Percentiles rank a stretch among this genome's conserved stretches.
Evolutionary conservation across 192 early-diverging fungal genomes (phyloP).

Genomic region (Linnemannia hyalina): DNA sequence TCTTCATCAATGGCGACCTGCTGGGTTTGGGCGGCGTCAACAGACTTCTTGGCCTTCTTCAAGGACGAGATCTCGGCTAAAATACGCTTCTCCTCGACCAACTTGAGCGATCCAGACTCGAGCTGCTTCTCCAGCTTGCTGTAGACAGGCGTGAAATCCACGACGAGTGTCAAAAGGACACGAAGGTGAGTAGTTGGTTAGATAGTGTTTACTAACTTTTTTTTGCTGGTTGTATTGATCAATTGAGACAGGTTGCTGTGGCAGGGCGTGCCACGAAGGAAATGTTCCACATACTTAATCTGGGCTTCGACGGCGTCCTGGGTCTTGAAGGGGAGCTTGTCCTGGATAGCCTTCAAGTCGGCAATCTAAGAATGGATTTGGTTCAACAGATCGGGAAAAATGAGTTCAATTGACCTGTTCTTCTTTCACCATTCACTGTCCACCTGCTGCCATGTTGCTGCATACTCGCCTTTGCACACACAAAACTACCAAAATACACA

Average conservation of each 20-base stretch:
- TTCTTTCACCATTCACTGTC: background rate
- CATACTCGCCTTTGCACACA: background rate
- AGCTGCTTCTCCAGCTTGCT: slow-evolving; percentile 84
- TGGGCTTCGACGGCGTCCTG: slow-evolving; percentile 83
- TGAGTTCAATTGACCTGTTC: background rate
- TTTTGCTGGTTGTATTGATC: background rate
- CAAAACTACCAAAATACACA: background rate
- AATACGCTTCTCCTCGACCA: slow-evolving; percentile 92
- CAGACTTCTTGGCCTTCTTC: slow-evolving; percentile 80
- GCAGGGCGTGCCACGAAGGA: background rate
- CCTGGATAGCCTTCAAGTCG: slow-evolving; percentile 79
- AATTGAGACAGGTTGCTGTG: background rate
- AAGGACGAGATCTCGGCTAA: slow-evolving; percentile 86
- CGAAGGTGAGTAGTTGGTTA: background rate
- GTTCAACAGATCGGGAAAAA: background rate
- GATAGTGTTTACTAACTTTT: background rate
- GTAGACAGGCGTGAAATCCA: slow-evolving; percentile 1
- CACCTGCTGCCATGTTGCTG: background rate
- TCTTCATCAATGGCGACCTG: slow-evolving; percentile 69
- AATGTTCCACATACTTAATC: slow-evolving; percentile 69
- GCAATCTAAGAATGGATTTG: slow-evolving; percentile 62
- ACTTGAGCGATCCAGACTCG: slow-evolving; percentile 78
- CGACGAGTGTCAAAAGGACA: background rate
- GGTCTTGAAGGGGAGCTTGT: slow-evolving; percentile 85
- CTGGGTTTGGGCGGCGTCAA: slow-evolving; percentile 72